Evolutionary conservation across 1,284 basidiomycete species (phyloP), one percentile per base, ranked within the genome.

Genomic region (Vanrija pseudolonga): DNA sequence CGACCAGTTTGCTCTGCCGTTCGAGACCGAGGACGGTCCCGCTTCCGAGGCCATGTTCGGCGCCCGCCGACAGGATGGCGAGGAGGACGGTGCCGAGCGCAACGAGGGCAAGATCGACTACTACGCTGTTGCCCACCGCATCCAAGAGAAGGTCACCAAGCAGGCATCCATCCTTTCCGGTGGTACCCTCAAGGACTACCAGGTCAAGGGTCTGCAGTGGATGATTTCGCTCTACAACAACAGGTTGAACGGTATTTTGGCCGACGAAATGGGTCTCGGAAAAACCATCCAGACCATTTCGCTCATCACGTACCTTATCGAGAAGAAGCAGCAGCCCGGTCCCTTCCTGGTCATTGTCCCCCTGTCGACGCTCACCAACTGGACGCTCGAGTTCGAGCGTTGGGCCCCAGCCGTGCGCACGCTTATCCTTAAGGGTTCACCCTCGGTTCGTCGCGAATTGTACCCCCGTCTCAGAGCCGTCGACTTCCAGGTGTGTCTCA

Each of bases 261-360:
- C 92, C 3, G 92, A 95, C 67, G 92, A 95, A 74, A 96, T 95
- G 92, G 92, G 92, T 86, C 87, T 95, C 59, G 92, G 91, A 60
- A 95, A 95, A 77, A 94, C 90, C 0, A 94, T 93, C 61, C 90
- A 93, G 72, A 98, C 95, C 0, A 97, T 98, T 56, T 96, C 94
- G 0, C 85, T 98, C 39, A 85, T 98, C 69, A 86, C 93, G 9
- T 98, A 95, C 82, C 85, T 99, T 53, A 95, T 98, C 73, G 95
- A 98, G 72, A 78, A 79, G 57, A 97, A 98, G 80, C 83, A 84
- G 57, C 89, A 96, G 74, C 86, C 87, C 26, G 95, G 95, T 0
- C 96, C 96, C 1, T 98, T 92, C 79, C 86, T 98, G 28, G 92
- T 98, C 70, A 93, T 99, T 65, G 96, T 98, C 18, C 96, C 96